A percentile compares a stretch with the other conserved stretches of the same genome.
Conservation (phyloP, 2,329 filamentous ascomycete genomes). For the Fusarium succisae region DNA sequence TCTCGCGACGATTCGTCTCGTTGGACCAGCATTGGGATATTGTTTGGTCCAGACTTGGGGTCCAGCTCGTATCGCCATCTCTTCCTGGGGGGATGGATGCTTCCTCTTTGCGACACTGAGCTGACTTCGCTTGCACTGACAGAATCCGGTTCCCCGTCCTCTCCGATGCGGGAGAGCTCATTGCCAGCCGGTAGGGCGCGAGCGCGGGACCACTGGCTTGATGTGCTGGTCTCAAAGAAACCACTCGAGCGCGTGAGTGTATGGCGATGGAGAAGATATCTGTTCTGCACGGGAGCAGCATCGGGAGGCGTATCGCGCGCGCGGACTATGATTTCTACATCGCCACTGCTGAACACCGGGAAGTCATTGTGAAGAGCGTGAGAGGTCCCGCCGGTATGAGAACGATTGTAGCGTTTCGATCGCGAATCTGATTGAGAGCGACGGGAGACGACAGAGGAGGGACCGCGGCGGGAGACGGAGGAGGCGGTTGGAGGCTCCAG, state of each 20-base stretch:
- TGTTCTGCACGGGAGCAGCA: constrained; percentile 64
- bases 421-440: constrained; percentile 65
- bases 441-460: constrained; percentile 68
- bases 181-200: constrained; percentile 46
- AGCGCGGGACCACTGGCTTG: constrained; percentile 72
- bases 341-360: constrained; percentile 89
- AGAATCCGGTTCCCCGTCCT: constrained; percentile 47
- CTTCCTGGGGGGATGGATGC: constrained; percentile 49
- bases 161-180: constrained; percentile 65
- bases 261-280: constrained; percentile 87
- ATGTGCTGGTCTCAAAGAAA: constrained; percentile 90
- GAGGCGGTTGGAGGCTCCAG: constrained; percentile 58
- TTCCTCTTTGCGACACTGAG: constrained; percentile 21
- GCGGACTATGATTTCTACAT: constrained; percentile 87
- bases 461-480: constrained; percentile 66
- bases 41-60: constrained; percentile 73
- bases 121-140: constrained; percentile 37
- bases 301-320: constrained; percentile 53
- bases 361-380: constrained; percentile 88
- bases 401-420: constrained; percentile 79
- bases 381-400: constrained; percentile 77
- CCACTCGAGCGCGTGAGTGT: constrained; percentile 90
- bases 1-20: constrained; percentile 62
- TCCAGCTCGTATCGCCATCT: constrained; percentile 92
- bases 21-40: constrained; percentile 89